Evolutionary conservation across 2,329 filamentous ascomycete genomes (phyloP), one percentile per base, ranked within the genome.

Genomic region (Huntiella abstrusa): DNA sequence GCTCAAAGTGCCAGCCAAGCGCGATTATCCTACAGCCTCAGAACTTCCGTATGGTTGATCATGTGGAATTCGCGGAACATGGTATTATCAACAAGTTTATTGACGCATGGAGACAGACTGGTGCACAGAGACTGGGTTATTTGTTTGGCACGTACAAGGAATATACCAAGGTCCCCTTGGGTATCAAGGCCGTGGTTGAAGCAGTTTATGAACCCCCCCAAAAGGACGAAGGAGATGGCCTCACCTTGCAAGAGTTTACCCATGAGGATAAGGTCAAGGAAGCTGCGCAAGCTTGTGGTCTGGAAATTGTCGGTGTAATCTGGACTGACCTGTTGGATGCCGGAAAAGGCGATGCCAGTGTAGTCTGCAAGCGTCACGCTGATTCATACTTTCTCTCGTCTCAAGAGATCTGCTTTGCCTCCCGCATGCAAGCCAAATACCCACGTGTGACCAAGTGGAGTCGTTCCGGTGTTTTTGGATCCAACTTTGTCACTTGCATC

Each of bases 181-280:
- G 92, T 7, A 76, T 93, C 48, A 98, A 98, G 63, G 88, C 88
- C 12, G 76, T 98, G 1, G 87, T 98, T 0, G 87, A 98, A 64
- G 88, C 87, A 36, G 94, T 98, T 53, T 98, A 95, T 56, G 91
- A 98, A 59, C 84, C 87, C 4, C 91, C 91, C 2, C 91, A 98
- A 58, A 66, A 88, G 33, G 79, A 87, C 54, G 91, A 98, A 61
- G 58, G 79, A 11, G 91, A 98, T 56, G 91, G 91, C 1, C 75
- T 96, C 41, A 87, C 86, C 0, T 65, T 94, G 48, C 77, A 78
- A 43, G 71, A 84, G 0, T 96, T 88, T 84, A 75, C 82, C 32
- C 84, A 86, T 50, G 85, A 94, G 62, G 71, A 77, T 49, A 80
- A 84, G 5, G 69, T 96, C 28, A 81, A 93, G 50, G 73, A 82